Evolutionary conservation across 1,284 basidiomycete species (phyloP), one percentile per base, ranked within the genome.

Genomic region (Caloboletus inedulis): DNA sequence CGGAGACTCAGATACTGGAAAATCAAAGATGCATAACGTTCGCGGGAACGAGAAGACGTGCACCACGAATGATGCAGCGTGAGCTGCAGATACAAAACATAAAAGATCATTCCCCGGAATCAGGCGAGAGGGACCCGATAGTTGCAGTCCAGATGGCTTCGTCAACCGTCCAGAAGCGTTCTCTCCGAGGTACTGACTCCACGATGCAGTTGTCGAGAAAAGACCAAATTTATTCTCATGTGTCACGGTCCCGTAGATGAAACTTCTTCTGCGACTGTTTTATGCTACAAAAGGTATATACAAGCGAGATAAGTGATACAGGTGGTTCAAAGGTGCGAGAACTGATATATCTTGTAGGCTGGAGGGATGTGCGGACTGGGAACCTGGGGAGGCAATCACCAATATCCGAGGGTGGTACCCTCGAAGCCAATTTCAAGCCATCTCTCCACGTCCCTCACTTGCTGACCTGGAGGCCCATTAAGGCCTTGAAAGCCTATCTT

Each of bases 321-420:
- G 6, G 21, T 13, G 13, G 21, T 8, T 16, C 16, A 8, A 43
- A n/a, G 25, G 30, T n/a, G 16, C 27, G 47, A 16, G 23, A 27
- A 18, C 2, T 4, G 5, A 49, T 55, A n/a, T 37, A 45, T 16
- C 10, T n/a, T 34, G 21, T 18, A 35, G 33, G 23, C 7, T 3
- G 10, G 13, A 12, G 4, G 41, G 31, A 35, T 27, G 12, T 5
- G 14, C 8, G 31, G 12, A 41, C n/a, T 21, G 3, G 2, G 14
- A n/a, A 6, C 27, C 14, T 6, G 25, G 30, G 43, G 18, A 33
- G 1, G 1, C 7, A 39, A 55, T 50, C 4, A 80, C 78, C 78
- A 80, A 55, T 78, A 74, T 8, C 78, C 78, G 1, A 76, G 65
- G 7, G 59, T 49, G 1, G 77, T 73, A 25, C 55, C 42, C 0